Conservation (phyloP, 1,284 basidiomycete genomes). For the Boletus austroedulis region DNA sequence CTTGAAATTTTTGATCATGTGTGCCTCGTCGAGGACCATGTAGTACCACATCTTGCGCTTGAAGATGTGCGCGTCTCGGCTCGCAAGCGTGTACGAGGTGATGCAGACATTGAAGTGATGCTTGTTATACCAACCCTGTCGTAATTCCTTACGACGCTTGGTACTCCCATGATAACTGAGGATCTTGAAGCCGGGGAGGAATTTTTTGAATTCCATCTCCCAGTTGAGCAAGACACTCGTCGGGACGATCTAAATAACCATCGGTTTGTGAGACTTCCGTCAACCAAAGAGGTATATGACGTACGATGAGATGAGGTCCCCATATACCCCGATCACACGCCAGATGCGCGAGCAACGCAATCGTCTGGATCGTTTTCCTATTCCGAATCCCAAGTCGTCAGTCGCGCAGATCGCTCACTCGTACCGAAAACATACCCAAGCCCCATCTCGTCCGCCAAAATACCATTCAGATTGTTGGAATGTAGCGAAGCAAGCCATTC, state of each 20-base stretch:
- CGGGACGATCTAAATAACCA: slow-evolving; percentile 67
- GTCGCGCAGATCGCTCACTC: not conserved
- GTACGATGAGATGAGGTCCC: slow-evolving; percentile 91
- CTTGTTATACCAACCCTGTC: slow-evolving; percentile 92
- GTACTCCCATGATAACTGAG: slow-evolving; percentile 91
- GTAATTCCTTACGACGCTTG: slow-evolving; percentile 90
- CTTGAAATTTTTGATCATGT: slow-evolving; percentile 99
- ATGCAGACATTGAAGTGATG: slow-evolving; percentile 95
- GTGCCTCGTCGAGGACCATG: slow-evolving; percentile 95
- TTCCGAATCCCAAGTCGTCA: slow-evolving; percentile 5
- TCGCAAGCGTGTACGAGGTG: slow-evolving; percentile 91
- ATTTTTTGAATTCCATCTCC: slow-evolving; percentile 99
- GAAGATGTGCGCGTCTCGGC: slow-evolving; percentile 91
- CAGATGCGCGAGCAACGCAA: slow-evolving; percentile 87
- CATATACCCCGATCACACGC: slow-evolving; percentile 94
- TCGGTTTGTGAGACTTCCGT: slow-evolving; percentile 2
- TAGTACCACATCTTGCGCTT: slow-evolving; percentile 96
- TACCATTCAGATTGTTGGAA: slow-evolving; percentile 86
- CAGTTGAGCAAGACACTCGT: slow-evolving; percentile 96
- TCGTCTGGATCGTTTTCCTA: slow-evolving; percentile 98
- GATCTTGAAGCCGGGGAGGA: slow-evolving; percentile 90
- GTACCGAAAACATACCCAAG: slow-evolving; percentile 61
- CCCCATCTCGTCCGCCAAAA: slow-evolving; percentile 92
- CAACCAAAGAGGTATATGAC: slow-evolving; percentile 18
- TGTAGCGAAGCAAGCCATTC: slow-evolving; percentile 96